These are phyloP conservation scores for Cyberlindnera veronae DNA, from an alignment of 805 yeast species.

Conservation along the genomic window DNA sequence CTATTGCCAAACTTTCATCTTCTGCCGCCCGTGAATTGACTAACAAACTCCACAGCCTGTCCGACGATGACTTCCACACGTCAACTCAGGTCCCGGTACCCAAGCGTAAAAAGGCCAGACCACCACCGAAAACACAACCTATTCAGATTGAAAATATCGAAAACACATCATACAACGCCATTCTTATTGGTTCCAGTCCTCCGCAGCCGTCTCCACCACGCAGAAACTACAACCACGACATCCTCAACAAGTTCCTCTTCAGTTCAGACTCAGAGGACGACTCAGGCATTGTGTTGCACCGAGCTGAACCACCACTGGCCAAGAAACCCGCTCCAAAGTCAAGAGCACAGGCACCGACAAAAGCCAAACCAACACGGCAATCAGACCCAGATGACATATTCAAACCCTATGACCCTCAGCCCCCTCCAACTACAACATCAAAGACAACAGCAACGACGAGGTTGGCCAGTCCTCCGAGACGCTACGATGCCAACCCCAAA, in stretches of 20 bases:
- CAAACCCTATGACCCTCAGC: too few species aligned
- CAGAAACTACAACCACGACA: too few species aligned
- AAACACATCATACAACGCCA: conserved; percentile 2
- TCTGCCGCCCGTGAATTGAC: conserved; percentile 1
- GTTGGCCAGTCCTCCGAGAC: not conserved
- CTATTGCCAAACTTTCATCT: not conserved
- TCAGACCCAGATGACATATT: too few species aligned
- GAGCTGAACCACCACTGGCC: too few species aligned
- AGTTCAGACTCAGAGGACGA: too few species aligned
- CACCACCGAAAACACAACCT: not conserved
- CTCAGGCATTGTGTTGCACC: too few species aligned
- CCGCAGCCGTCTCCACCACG: not conserved
- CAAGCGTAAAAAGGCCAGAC: too few species aligned
- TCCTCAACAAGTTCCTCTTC: too few species aligned
- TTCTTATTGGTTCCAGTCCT: conserved; percentile 6
- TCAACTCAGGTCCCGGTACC: conserved; percentile 6
- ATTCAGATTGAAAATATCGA: not conserved
- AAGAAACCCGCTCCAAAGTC: too few species aligned
- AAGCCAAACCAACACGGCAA: too few species aligned
- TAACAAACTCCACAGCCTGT: conserved; percentile 3
- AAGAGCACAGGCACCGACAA: too few species aligned
- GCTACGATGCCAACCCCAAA: not conserved
- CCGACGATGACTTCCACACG: conserved; percentile 6
- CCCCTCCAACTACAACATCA: too few species aligned
- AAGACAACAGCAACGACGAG: not conserved